Evolutionary conservation across 1,284 basidiomycete species (phyloP).

Genomic region (Psilocybe mexicana): DNA sequence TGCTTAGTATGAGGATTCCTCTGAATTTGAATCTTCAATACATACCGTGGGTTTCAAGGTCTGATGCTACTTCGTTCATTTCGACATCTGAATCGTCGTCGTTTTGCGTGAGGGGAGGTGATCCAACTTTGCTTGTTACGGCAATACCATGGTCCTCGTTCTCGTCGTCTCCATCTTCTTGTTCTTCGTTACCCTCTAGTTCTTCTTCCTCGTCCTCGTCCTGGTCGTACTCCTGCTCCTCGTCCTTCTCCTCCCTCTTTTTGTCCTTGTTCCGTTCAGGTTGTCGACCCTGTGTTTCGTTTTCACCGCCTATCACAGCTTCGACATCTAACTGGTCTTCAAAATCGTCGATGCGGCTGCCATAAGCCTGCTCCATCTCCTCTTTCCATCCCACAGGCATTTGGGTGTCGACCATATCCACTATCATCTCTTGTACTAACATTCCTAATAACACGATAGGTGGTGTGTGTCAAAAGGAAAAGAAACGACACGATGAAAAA

Average conservation of each 20-base stretch:
- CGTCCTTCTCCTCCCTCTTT: not conserved
- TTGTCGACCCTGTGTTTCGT: not conserved
- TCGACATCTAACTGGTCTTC: no score
- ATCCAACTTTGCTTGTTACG: not conserved
- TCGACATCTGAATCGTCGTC: not conserved
- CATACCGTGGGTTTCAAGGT: no score
- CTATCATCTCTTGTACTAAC: slow-evolving; percentile 65
- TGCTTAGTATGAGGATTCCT: no score
- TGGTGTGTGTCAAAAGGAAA: not conserved
- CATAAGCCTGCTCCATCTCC: slow-evolving; percentile 14
- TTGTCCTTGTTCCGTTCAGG: not conserved
- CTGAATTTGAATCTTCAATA: no score
- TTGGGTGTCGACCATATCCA: slow-evolving; percentile 37
- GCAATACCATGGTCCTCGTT: not conserved
- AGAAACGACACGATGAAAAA: not conserved
- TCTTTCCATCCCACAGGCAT: slow-evolving; percentile 47
- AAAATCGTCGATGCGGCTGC: not conserved
- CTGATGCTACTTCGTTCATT: no score
- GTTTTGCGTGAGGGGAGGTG: not conserved
- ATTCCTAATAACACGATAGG: slow-evolving; percentile 47
- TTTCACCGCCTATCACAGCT: not conserved
- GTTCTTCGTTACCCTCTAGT: slow-evolving; percentile 2
- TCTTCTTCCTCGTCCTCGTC: slow-evolving; percentile 8
- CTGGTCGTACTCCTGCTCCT: not conserved
- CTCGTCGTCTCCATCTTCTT: not conserved